Evolutionary conservation across 2,329 filamentous ascomycete genomes (phyloP).

Genomic region (Ascochyta rabiei): DNA sequence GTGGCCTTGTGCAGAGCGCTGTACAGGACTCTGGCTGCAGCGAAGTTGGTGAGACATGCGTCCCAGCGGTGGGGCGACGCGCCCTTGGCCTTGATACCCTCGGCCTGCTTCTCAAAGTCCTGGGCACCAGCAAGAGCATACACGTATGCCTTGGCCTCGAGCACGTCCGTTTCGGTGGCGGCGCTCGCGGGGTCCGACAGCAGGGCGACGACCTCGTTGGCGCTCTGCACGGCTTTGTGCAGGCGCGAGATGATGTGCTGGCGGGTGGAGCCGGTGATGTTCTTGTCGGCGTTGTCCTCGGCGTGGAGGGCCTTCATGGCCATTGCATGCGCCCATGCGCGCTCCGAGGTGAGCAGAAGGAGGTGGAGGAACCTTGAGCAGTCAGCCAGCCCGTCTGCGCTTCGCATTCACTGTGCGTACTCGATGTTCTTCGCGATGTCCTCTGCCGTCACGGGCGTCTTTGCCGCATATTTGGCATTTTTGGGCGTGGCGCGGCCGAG

Average conservation of each 20-base stretch:
- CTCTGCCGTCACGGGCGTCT: constrained; percentile 71
- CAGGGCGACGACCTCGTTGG: constrained; percentile 69
- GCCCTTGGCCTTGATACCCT: constrained; percentile 48
- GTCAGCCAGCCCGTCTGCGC: constrained; percentile 2
- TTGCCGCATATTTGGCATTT: constrained; percentile 82
- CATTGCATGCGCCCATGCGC: constrained; percentile 96
- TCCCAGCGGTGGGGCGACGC: constrained; percentile 69
- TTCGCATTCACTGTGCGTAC: constrained; percentile 57
- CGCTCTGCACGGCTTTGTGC: constrained; percentile 75
- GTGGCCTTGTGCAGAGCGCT: constrained; percentile 70
- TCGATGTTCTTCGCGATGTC: constrained; percentile 77
- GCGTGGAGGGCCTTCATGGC: constrained; percentile 85
- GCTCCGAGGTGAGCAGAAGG: constrained; percentile 84
- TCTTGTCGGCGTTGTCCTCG: constrained; percentile 72
- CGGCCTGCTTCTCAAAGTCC: constrained; percentile 81
- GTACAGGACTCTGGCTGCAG: constrained; percentile 82
- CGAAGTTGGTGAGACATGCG: constrained; percentile 74
- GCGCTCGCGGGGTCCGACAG: constrained; percentile 69
- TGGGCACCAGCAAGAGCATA: constrained; percentile 76
- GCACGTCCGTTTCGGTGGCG: constrained; percentile 71
- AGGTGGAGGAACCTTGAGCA: constrained; percentile 52
- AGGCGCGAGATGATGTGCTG: constrained; percentile 89
- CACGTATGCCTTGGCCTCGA: constrained; percentile 87
- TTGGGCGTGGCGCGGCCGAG: constrained; percentile 83
- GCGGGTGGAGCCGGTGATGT: constrained; percentile 77